Evolutionary conservation across 306 rosid genomes (phyloP).

Genomic region (Sicyos edulis): DNA sequence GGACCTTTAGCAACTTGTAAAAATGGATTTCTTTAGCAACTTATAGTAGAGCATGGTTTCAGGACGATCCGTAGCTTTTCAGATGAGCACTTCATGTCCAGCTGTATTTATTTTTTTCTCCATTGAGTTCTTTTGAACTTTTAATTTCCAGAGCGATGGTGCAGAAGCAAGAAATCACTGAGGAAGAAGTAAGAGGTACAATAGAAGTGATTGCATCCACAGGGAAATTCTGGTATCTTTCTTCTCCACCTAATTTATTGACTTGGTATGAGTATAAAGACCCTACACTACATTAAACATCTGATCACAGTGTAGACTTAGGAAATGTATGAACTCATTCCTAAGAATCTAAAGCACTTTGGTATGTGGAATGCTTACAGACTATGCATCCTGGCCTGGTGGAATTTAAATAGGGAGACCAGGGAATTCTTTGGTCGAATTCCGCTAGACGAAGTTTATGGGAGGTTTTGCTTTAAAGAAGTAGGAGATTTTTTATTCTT

Average conservation of each 20-base stretch:
- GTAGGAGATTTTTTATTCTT: not conserved
- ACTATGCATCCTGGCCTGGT: not conserved
- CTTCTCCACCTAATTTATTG: slow-evolving; percentile 4
- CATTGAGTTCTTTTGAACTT: slow-evolving; percentile 10
- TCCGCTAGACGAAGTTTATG: not conserved
- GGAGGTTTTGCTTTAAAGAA: not conserved
- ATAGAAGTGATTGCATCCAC: slow-evolving; percentile 51
- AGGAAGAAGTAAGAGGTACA: slow-evolving; percentile 34
- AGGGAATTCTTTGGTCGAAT: not conserved
- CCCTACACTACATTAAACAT: not conserved
- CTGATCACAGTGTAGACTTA: not conserved
- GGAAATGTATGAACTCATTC: not conserved
- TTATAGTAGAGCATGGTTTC: not conserved
- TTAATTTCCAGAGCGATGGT: slow-evolving; percentile 29
- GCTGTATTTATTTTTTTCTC: not conserved
- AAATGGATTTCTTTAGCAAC: not conserved
- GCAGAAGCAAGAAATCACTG: slow-evolving; percentile 26
- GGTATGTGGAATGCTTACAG: not conserved
- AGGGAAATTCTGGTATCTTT: slow-evolving; percentile 45
- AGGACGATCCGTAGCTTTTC: not conserved
- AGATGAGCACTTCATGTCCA: not conserved
- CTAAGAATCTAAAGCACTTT: not conserved
- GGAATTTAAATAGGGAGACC: slow-evolving; percentile 6
- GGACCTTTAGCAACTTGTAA: not conserved
- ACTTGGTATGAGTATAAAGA: not conserved